Conservation (phyloP, 1,139 yeast species). For the Blastobotrys apis region DNA sequence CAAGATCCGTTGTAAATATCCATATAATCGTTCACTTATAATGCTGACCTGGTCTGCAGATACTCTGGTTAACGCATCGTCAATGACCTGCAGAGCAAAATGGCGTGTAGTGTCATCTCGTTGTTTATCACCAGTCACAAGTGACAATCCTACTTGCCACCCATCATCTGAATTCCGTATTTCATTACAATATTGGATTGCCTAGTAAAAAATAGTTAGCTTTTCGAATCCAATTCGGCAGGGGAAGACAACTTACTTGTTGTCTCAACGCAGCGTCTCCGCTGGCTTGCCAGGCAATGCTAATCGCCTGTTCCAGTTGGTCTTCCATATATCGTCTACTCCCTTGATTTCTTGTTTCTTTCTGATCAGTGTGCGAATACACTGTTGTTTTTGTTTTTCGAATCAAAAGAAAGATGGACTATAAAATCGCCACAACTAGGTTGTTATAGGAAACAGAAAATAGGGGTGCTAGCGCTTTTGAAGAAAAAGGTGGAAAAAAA, state of each 20-base stretch:
- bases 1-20: conserved; percentile 32
- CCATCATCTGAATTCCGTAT: conserved; percentile 75
- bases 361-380: too few species aligned
- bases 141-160: conserved; percentile 67
- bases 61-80: conserved; percentile 54
- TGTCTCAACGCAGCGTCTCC: conserved; percentile 63
- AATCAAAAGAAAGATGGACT: too few species aligned
- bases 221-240: too few species aligned
- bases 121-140: conserved; percentile 45
- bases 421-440: too few species aligned
- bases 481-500: too few species aligned
- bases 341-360: too few species aligned
- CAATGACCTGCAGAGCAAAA: conserved; percentile 77
- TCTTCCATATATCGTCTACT: conserved; percentile 62
- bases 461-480: too few species aligned
- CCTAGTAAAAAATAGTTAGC: conserved; percentile 37
- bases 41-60: conserved; percentile 44
- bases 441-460: too few species aligned
- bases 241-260: conserved; percentile 47
- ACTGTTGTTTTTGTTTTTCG: not conserved
- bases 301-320: conserved; percentile 91
- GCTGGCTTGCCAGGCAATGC: conserved; percentile 78
- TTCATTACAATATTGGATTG: conserved; percentile 71
- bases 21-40: conserved; percentile 48
- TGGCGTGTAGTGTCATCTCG: conserved; percentile 48